Percentiles rank a stretch among this genome's conserved stretches.
Conservation (phyloP, 2,329 filamentous ascomycete genomes). For the Bipolaris bicolor region DNA sequence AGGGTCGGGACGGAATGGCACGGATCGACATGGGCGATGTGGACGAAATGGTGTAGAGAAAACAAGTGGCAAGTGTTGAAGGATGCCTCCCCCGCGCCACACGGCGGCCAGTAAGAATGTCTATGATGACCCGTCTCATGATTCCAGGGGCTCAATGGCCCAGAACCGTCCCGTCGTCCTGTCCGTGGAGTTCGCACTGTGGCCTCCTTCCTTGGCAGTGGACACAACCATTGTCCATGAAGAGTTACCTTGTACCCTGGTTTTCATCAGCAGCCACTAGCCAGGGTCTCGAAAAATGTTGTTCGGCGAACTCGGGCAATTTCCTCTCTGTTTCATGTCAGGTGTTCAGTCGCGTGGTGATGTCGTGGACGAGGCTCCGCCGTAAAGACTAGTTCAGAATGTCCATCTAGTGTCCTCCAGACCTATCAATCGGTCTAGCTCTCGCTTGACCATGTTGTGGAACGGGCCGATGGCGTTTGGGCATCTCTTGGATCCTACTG, state of each 20-base stretch:
- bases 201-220: background rate
- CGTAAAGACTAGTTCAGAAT: background rate
- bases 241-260: background rate
- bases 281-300: background rate
- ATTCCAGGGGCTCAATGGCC: background rate
- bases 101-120: background rate
- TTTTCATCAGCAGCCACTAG: background rate
- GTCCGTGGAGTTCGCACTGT: background rate
- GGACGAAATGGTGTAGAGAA: conserved; percentile 3
- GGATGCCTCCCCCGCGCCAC: background rate
- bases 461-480: conserved; percentile 12
- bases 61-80: conserved; percentile 17
- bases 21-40: conserved; percentile 2
- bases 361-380: background rate
- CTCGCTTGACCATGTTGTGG: conserved; percentile 15
- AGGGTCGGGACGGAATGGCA: conserved; percentile 12
- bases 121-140: background rate
- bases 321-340: background rate
- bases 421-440: background rate
- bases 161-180: background rate
- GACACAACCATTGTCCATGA: background rate
- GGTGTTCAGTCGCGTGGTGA: background rate
- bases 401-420: background rate
- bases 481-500: background rate
- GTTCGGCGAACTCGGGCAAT: background rate